A percentile compares a stretch with the other conserved stretches of the same genome.
These are phyloP conservation scores for Echium plantagineum DNA, from an alignment of 257 asterid genomes.

Conservation along the genomic window DNA sequence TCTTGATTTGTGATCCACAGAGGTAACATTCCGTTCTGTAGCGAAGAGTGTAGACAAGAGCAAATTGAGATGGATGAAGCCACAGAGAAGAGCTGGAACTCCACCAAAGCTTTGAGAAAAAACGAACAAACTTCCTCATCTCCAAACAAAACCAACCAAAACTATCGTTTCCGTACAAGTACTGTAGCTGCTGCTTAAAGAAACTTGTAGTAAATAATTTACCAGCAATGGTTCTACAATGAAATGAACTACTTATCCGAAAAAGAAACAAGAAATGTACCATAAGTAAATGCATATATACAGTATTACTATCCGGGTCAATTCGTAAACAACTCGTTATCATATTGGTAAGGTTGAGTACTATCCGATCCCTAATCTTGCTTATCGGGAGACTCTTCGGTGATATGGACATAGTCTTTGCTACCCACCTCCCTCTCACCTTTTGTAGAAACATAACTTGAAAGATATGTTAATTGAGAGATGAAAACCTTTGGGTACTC, in stretches of 20 bases:
- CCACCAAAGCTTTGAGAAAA: slow-evolving; percentile 27
- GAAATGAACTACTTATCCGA: too few relatives aligned
- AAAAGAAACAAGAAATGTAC: background rate
- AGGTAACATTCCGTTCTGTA: slow-evolving; percentile 40
- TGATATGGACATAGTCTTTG: background rate
- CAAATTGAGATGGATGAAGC: slow-evolving; percentile 37
- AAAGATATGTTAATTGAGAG: background rate
- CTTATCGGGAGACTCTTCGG: too few relatives aligned
- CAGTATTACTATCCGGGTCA: too few relatives aligned
- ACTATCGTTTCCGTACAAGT: slow-evolving; percentile 35
- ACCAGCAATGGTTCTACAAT: background rate
- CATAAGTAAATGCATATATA: background rate
- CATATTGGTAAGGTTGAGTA: too few relatives aligned
- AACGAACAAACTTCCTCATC: slow-evolving; percentile 37
- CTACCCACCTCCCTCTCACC: background rate
- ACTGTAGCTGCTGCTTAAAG: slow-evolving; percentile 70
- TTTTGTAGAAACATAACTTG: too few relatives aligned
- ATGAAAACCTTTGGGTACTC: too few relatives aligned
- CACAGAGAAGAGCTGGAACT: slow-evolving; percentile 23
- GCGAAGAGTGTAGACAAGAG: slow-evolving; percentile 44
- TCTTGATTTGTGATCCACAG: slow-evolving; percentile 11
- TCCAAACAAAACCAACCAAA: slow-evolving; percentile 34
- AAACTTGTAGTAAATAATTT: background rate
- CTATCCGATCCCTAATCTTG: too few relatives aligned
- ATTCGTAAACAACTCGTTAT: too few relatives aligned